Evolutionary conservation across 2,329 filamentous ascomycete species (phyloP), one percentile per base, ranked within the genome.

Genomic region (Phyllosticta citriasiana): DNA sequence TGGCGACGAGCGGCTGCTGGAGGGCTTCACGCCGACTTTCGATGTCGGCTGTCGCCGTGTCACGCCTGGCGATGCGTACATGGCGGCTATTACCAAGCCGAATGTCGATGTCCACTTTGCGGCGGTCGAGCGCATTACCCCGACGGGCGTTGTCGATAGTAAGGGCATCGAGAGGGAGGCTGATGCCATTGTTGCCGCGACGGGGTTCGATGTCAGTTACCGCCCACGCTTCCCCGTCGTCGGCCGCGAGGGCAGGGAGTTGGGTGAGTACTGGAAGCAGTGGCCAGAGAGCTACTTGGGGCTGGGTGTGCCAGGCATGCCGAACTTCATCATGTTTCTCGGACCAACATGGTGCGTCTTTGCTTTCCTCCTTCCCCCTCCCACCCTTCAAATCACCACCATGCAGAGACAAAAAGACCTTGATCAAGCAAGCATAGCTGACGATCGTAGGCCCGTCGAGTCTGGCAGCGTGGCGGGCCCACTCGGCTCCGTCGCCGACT

Each of bases 41-140:
- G 74, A 74, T 12, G 64, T 79, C 47, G 78, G 78, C 1, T 80
- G 76, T 61, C 72, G 78, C 10, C 65, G 77, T n/a, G 70, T 80
- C 52, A 79, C 77, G 0, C 78, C 78, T 0, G 79, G 79, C 2
- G 78, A 80, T 65, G 78, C 78, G 1, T 82, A 81, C 64, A 79
- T 82, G 74, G 64, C 72, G 53, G 79, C 79, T 1, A 77, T 81
- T 53, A 77, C 80, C 62, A 72, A 80, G 59, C 69, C 72, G 7
- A 81, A 81, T 57, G 77, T 81, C 1, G 76, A 80, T 64, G 78
- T 81, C 0, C 77, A 80, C 64, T 81, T 80, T 65, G 77, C 78
- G 1, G 70, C 74, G 1, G 78, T 80, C 2, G 69, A 69, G 14
- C 71, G 73, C 27, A 75, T 79, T 61, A 80, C 78, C 0, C 73